phyloP scores from a whole-genome alignment of 306 rosid species.

The Vigna reflexopilosa region DNA sequence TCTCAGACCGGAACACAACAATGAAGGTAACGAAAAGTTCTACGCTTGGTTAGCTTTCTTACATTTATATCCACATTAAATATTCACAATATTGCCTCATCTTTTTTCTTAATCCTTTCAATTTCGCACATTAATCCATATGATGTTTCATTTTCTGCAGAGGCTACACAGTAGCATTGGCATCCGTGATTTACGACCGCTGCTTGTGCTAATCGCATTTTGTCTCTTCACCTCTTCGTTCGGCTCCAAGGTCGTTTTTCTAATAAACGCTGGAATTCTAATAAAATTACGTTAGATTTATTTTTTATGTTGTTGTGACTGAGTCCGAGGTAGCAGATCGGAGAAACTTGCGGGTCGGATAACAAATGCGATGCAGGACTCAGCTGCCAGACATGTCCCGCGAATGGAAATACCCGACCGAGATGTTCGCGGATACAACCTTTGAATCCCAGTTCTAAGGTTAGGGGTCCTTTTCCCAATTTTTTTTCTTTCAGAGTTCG shows the following conservation, averaged over 20 bases:
- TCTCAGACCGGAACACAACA: background rate
- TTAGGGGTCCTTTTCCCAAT: slow-evolving; percentile 29
- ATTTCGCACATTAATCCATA: background rate
- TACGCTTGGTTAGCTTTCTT: background rate
- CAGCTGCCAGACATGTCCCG: slow-evolving; percentile 72
- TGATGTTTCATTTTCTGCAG: slow-evolving; percentile 50
- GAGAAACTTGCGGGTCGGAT: slow-evolving; percentile 83
- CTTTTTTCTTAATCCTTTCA: background rate
- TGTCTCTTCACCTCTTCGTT: slow-evolving; percentile 59
- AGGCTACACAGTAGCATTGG: background rate
- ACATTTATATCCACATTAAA: slow-evolving; percentile 2
- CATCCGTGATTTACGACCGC: slow-evolving; percentile 42
- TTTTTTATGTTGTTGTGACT: slow-evolving; percentile 1
- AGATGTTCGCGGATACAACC: slow-evolving; percentile 85
- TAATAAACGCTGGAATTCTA: background rate
- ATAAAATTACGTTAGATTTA: background rate
- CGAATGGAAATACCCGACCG: slow-evolving; percentile 87
- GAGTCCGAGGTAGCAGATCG: slow-evolving; percentile 66
- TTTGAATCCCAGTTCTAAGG: slow-evolving; percentile 67
- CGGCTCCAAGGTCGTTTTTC: slow-evolving; percentile 61
- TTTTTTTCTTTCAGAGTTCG: background rate
- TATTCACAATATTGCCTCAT: background rate
- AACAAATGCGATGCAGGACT: slow-evolving; percentile 73
- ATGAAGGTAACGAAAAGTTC: slow-evolving; percentile 50
- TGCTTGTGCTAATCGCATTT: slow-evolving; percentile 54